Evolutionary conservation across 2,329 filamentous ascomycete species (phyloP).

Genomic region (Colletotrichum phormii): DNA sequence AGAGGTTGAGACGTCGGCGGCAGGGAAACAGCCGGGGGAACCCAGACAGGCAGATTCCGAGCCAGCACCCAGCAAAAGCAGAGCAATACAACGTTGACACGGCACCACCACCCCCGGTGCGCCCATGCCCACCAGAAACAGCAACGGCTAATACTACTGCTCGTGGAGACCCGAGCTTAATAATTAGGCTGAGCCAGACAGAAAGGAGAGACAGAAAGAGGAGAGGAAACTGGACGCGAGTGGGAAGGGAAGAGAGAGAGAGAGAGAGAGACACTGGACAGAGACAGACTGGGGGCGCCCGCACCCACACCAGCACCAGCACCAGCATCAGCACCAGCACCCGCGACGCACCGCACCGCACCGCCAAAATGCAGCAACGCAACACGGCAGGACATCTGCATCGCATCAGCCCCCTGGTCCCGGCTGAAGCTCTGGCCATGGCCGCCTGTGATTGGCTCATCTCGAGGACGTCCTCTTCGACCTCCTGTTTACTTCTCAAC

Average conservation of each 20-base stretch:
- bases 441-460: constrained; percentile 32
- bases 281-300: neutral
- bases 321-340: neutral
- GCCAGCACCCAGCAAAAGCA: constrained; percentile 1
- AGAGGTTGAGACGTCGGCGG: constrained; percentile 21
- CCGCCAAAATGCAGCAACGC: constrained; percentile 21
- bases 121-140: neutral
- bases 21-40: constrained; percentile 22
- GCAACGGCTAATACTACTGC: constrained; percentile 7
- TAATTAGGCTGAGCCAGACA: constrained; percentile 8
- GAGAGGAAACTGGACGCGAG: too few species aligned
- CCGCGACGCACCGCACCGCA: constrained; percentile 27
- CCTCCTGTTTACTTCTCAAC: constrained; percentile 37
- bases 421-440: constrained; percentile 35
- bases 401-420: constrained; percentile 38
- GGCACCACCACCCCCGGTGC: neutral
- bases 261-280: neutral
- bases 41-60: constrained; percentile 32
- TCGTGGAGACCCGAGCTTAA: constrained; percentile 15
- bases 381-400: constrained; percentile 26
- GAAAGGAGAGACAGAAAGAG: neutral
- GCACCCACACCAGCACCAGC: neutral
- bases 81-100: constrained; percentile 13
- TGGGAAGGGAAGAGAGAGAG: neutral
- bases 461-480: constrained; percentile 32